A percentile compares a stretch with the other conserved stretches of the same genome.
Evolutionary conservation across 2,329 filamentous ascomycete species (phyloP).

Genomic region (Truncatella angustata): DNA sequence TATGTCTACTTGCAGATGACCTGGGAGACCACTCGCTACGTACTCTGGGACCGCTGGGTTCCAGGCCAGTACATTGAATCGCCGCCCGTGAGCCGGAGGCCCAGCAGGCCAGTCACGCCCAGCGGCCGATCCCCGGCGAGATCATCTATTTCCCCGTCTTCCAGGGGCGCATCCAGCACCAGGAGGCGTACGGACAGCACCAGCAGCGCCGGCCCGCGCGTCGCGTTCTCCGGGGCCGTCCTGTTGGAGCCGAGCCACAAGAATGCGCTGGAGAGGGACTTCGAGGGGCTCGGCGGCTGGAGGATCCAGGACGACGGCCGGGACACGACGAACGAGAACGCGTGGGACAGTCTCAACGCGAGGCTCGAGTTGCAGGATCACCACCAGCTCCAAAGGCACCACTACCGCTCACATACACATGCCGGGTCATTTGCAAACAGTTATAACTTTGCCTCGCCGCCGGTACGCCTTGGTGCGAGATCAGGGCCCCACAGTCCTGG

Average conservation of each 20-base stretch:
- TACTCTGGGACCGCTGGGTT: conserved; percentile 42
- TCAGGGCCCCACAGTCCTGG: conserved; percentile 28
- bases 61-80: conserved; percentile 27
- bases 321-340: conserved; percentile 36
- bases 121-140: conserved; percentile 15
- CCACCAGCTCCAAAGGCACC: conserved; percentile 25
- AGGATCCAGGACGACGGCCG: conserved; percentile 32
- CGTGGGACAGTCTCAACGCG: conserved; percentile 31
- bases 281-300: conserved; percentile 60
- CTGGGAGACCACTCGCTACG: conserved; percentile 55
- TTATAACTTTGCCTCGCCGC: conserved; percentile 16
- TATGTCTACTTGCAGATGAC: conserved; percentile 64
- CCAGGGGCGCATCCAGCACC: conserved; percentile 10
- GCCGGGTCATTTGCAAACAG: conserved; percentile 19
- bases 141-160: conserved; percentile 15
- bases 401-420: conserved; percentile 28
- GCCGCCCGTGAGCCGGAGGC: conserved; percentile 13
- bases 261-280: conserved; percentile 52
- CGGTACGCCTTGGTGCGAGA: conserved; percentile 16
- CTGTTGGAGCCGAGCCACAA: conserved; percentile 42
- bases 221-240: conserved; percentile 25
- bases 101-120: conserved; percentile 14
- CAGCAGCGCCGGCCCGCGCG: conserved; percentile 17
- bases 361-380: conserved; percentile 26
- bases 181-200: conserved; percentile 20